Evolutionary conservation across 192 early-diverging fungal species (phyloP), one percentile per base, ranked within the genome.

Genomic region (Coemansia sp.): DNA sequence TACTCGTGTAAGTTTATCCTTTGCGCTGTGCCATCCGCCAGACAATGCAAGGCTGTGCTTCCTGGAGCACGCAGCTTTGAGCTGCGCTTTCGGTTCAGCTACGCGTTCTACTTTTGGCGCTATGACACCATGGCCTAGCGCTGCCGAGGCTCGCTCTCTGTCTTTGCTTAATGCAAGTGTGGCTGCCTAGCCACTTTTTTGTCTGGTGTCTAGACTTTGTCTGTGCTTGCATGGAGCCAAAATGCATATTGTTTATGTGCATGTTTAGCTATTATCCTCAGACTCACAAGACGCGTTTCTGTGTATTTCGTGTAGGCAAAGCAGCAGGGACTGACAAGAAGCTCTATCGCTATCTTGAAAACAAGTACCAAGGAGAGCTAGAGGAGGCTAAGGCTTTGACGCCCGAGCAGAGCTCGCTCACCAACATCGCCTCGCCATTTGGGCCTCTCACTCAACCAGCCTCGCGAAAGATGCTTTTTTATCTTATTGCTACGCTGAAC

Each of bases 401-500:
- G 25, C 87, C 90, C 28, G 88, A 90, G 60, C 73, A 86, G 38
- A 69, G 65, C 66, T 81, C 78, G 47, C 72, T 90, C 28, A 88
- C 85, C 7, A 87, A 87, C 67, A 83, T 85, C 37, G 80, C 88
- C 28, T 92, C 91, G 21, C 93, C 93, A 54, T 93, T 92, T 84
- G 94, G 94, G n/a, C 89, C 93, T 12, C 75, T 98, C 61, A 85
- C 88, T n/a, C 84, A 95, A 69, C 67, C 89, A 1, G 86, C 93
- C 3, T 91, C 91, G 19, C 83, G 94, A 36, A 90, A 90, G 81
- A 94, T 92, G 5, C 83, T 97, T 37, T 97, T 97, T 71, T 96
- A 96, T 62, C 83, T 99, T 25, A 89, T 99, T 17, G 92, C 91
- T 12, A 99, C 97, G 5, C 81, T 99, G 37, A 99, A 99, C 72